These are phyloP conservation scores for Termitomyces sp. DNA, from an alignment of 1,284 basidiomycete species.

Conservation along the genomic window DNA sequence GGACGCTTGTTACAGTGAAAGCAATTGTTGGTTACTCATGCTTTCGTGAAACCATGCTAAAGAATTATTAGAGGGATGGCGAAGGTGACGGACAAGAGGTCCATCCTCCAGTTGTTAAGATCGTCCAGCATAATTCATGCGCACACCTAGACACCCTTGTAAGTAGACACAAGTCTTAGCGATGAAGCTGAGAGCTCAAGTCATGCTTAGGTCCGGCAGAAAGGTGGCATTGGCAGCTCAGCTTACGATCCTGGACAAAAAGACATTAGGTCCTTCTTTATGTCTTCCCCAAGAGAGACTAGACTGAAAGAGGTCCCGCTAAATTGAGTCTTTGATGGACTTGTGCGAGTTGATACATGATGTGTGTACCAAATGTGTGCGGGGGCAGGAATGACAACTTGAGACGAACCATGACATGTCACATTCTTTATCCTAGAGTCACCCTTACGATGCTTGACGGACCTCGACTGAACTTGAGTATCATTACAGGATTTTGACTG, in stretches of 20 bases:
- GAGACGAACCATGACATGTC: background rate
- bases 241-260: constrained; percentile 73
- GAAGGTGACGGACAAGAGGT: background rate
- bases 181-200: background rate
- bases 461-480: background rate
- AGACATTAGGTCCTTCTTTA: constrained; percentile 75
- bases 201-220: constrained; percentile 58
- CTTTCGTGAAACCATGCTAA: background rate
- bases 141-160: constrained; percentile 57
- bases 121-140: constrained; percentile 51
- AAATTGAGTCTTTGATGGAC: background rate
- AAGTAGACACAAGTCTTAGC: constrained; percentile 21
- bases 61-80: background rate
- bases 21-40: constrained; percentile 34
- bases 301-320: background rate
- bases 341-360: background rate
- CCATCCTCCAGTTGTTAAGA: constrained; percentile 32
- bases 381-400: background rate
- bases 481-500: background rate
- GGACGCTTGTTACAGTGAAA: constrained; percentile 54
- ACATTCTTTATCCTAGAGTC: background rate
- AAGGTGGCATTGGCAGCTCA: constrained; percentile 70
- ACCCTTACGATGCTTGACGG: background rate
- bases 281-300: constrained; percentile 11
- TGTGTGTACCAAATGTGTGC: background rate